phyloP scores from a whole-genome alignment of 1,284 basidiomycete species.

The Ustilago cynodontis region DNA sequence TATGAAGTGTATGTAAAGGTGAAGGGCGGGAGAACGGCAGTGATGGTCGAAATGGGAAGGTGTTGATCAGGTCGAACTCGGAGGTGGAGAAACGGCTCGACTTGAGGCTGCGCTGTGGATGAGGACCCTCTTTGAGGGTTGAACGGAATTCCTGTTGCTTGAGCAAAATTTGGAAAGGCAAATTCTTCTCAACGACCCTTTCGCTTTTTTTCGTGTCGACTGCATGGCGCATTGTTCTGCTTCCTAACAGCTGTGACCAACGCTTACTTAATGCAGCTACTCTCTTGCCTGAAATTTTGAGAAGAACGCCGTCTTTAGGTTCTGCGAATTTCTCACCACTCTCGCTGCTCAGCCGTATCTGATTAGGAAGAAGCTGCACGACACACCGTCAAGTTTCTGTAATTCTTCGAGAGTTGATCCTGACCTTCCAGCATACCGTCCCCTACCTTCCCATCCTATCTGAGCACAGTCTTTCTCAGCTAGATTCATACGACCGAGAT shows the following conservation, averaged over 20 bases:
- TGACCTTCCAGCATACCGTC: background rate
- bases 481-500: conserved; percentile 12
- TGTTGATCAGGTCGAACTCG: background rate
- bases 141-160: conserved; percentile 1
- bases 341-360: conserved; percentile 7
- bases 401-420: too few relatives aligned
- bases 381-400: background rate
- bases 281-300: conserved; percentile 7
- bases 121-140: background rate
- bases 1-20: conserved; percentile 6
- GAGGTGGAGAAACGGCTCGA: conserved; percentile 24
- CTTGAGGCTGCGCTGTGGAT: background rate
- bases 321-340: conserved; percentile 3
- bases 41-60: background rate
- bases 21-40: background rate
- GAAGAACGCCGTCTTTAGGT: conserved; percentile 20
- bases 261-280: conserved; percentile 25
- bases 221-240: background rate
- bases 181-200: conserved; percentile 48
- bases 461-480: background rate
- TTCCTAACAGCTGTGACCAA: conserved; percentile 32
- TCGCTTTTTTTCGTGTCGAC: conserved; percentile 5
- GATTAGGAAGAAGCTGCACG: conserved; percentile 18
- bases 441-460: background rate
- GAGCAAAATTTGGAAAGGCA: conserved; percentile 41